Percentiles rank a stretch among this genome's conserved stretches.
phyloP scores from a whole-genome alignment of 352 stramenopile species.

The Globisporangium barbulae region DNA sequence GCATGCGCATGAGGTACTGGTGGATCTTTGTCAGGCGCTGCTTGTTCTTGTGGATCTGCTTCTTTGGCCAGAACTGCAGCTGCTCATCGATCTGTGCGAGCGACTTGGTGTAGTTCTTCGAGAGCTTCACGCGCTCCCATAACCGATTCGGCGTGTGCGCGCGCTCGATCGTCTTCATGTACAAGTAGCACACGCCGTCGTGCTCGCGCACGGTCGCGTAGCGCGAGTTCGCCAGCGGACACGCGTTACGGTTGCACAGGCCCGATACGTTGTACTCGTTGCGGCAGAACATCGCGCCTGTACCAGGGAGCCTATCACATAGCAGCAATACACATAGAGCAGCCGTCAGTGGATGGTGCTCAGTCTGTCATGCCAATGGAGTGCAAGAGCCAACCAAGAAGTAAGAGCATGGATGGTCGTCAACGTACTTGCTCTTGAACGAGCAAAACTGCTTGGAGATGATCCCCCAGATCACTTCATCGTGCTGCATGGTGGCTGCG shows the following conservation, averaged over 20 bases:
- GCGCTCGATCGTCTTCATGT: constrained; percentile 99
- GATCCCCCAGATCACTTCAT: constrained; percentile 99
- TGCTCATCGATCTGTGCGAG: constrained; percentile 94
- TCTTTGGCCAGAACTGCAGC: constrained; percentile 98
- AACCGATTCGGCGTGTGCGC: constrained; percentile 98
- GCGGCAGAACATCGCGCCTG: constrained; percentile 96
- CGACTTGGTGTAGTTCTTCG: constrained; percentile 96
- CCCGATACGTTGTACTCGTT: constrained; percentile 98
- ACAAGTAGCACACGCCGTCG: constrained; percentile 93
- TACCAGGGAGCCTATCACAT: constrained; percentile 46
- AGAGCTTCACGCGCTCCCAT: constrained; percentile 98
- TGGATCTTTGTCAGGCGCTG: constrained; percentile 99
- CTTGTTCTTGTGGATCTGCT: constrained; percentile 98
- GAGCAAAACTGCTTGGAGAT: constrained; percentile 99
- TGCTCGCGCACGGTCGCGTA: constrained; percentile 99
- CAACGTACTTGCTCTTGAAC: constrained; percentile 95
- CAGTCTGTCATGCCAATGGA: not conserved
- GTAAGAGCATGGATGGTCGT: not conserved
- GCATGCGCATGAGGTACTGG: constrained; percentile 99
- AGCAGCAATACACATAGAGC: not conserved
- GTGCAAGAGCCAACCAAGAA: not conserved
- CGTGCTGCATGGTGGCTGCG: constrained; percentile 85
- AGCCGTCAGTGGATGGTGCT: not conserved
- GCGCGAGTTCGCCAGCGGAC: constrained; percentile 96
- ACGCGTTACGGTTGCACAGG: constrained; percentile 95